Conservation (phyloP, 371 early-diverging fungal species). For the Haplosporangium sp. region DNA sequence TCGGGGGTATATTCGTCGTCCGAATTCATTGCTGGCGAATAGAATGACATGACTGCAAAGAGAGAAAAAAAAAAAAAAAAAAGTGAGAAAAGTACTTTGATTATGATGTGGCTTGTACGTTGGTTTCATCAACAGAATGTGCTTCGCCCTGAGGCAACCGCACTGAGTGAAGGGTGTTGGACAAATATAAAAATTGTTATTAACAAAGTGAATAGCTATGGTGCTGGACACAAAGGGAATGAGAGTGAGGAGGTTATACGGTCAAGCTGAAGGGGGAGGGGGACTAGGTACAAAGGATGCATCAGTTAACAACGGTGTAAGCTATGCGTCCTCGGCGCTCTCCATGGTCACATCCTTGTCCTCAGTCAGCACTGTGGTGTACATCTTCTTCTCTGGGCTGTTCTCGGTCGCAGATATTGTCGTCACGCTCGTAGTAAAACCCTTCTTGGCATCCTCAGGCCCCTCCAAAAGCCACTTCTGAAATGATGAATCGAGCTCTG, state of each 20-base stretch:
- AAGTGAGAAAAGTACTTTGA: no score
- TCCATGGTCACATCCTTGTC: constrained; percentile 47
- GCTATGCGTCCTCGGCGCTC: constrained; percentile 31
- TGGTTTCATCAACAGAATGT: no score
- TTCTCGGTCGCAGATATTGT: constrained; percentile 19
- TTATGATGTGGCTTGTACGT: no score
- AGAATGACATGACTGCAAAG: no score
- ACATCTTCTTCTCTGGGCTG: constrained; percentile 32
- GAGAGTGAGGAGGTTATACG: no score
- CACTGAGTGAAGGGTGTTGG: neutral
- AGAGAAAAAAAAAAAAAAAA: no score
- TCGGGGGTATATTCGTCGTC: no score
- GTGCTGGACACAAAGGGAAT: no score
- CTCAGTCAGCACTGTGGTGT: constrained; percentile 23
- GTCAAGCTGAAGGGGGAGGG: neutral
- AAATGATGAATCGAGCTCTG: constrained; percentile 18
- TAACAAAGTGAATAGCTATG: neutral
- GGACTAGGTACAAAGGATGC: constrained; percentile 12
- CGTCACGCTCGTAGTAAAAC: constrained; percentile 17
- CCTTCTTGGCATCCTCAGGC: constrained; percentile 34
- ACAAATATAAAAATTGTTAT: neutral
- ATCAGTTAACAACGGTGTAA: neutral
- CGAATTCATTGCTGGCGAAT: no score
- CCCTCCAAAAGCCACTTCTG: constrained; percentile 51
- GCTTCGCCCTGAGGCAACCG: no score